Conservation (phyloP, 352 stramenopile genomes). For the Globisporangium carolinianum region DNA sequence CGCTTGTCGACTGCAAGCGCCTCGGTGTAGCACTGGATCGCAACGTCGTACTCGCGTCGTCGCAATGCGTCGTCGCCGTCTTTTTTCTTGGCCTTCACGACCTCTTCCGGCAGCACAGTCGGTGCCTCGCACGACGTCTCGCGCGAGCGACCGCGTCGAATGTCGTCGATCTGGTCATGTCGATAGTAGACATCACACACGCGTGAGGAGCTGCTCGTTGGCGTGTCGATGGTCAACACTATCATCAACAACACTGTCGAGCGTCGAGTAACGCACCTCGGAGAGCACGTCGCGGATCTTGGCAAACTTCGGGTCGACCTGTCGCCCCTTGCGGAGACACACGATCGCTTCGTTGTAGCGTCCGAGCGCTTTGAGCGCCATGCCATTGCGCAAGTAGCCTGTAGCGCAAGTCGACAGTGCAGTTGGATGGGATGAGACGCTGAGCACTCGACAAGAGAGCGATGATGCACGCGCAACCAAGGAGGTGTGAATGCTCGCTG, state of each 20-base stretch:
- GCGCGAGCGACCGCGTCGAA: constrained; percentile 14
- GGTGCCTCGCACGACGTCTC: constrained; percentile 22
- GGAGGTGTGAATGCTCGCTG: too few species aligned
- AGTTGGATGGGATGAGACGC: too few species aligned
- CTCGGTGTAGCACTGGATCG: constrained; percentile 41
- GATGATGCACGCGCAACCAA: background rate
- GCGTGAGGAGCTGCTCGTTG: background rate
- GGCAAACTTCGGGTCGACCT: constrained; percentile 66
- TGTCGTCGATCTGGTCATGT: constrained; percentile 8
- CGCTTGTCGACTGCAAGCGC: constrained; percentile 36
- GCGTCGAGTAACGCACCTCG: constrained; percentile 21
- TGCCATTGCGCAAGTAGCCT: constrained; percentile 89
- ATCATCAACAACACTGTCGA: too few species aligned
- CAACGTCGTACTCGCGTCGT: constrained; percentile 40
- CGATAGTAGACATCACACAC: too few species aligned
- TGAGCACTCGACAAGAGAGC: background rate
- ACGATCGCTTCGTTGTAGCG: constrained; percentile 67
- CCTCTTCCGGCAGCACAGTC: constrained; percentile 6
- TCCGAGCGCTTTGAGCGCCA: constrained; percentile 83
- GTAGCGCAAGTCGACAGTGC: background rate
- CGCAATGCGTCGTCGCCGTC: constrained; percentile 41
- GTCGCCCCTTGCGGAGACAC: constrained; percentile 52
- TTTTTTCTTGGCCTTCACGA: constrained; percentile 17
- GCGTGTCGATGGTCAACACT: too few species aligned
- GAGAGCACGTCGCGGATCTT: constrained; percentile 51